These are phyloP conservation scores for Fragaria vesca DNA, from an alignment of 306 rosid species.

Conservation along the genomic window DNA sequence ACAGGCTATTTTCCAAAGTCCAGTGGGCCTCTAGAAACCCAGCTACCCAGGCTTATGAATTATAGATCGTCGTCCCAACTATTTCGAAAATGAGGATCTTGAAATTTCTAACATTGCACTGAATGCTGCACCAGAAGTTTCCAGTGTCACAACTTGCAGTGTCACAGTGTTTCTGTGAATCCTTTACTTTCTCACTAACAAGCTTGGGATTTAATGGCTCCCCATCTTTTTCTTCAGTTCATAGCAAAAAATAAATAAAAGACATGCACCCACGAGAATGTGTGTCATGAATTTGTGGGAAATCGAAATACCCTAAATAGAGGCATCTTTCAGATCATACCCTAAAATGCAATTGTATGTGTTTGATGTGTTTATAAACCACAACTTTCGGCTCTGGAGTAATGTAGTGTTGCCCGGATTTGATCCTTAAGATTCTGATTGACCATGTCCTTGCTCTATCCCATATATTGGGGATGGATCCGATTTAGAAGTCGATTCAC, in stretches of 20 bases:
- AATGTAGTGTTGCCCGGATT: no score
- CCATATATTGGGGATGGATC: background rate
- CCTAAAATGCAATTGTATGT: background rate
- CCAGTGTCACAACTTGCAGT: conserved; percentile 2
- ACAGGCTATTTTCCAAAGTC: no score
- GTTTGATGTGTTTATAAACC: background rate
- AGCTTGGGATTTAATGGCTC: background rate
- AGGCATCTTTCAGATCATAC: background rate
- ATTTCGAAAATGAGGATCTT: no score
- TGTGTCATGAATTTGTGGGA: conserved; percentile 13
- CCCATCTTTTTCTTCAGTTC: background rate
- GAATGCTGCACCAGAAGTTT: background rate
- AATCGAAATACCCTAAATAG: background rate
- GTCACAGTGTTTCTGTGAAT: conserved; percentile 4
- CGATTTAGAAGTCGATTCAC: background rate
- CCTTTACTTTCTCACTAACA: background rate
- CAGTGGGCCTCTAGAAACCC: no score
- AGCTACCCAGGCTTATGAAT: no score
- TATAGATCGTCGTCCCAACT: no score
- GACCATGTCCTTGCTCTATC: background rate
- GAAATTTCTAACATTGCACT: no score
- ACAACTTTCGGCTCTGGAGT: background rate
- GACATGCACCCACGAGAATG: conserved; percentile 27
- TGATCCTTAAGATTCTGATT: background rate
- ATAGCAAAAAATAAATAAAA: background rate